A percentile compares a stretch with the other conserved stretches of the same genome.
Evolutionary conservation across 805 yeast species (phyloP).

Genomic region (Hemisphaericaspora nanyangensis): DNA sequence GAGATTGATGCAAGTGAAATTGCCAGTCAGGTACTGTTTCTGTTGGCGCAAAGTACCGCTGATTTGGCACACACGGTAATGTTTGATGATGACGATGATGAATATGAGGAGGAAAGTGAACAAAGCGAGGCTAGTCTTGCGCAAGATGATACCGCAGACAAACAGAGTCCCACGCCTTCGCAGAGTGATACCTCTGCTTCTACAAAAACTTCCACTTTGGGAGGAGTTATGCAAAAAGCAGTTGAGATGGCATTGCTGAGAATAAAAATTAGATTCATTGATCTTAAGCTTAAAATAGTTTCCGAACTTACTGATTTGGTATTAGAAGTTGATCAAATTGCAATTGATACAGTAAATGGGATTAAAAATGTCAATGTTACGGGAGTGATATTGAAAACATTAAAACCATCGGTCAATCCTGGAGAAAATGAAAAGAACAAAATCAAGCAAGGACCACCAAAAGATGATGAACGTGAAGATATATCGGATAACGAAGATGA

Average conservation of each 20-base stretch:
- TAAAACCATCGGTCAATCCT: slow-evolving; percentile 37
- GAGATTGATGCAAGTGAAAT: slow-evolving; percentile 23
- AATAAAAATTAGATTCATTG: slow-evolving; percentile 46
- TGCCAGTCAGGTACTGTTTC: slow-evolving; percentile 38
- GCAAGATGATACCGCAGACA: slow-evolving; percentile 9
- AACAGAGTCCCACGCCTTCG: slow-evolving; percentile 5
- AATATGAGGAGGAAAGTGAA: slow-evolving; percentile 11
- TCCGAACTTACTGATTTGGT: slow-evolving; percentile 41
- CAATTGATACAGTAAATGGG: slow-evolving; percentile 43
- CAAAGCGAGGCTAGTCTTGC: slow-evolving; percentile 17
- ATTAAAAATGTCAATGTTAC: slow-evolving; percentile 35
- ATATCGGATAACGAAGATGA: slow-evolving; percentile 17
- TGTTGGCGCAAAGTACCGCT: slow-evolving; percentile 68
- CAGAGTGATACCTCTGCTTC: slow-evolving; percentile 9
- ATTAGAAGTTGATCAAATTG: slow-evolving; percentile 26
- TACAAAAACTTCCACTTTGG: slow-evolving; percentile 37
- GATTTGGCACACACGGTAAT: slow-evolving; percentile 64
- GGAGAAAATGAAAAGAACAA: slow-evolving; percentile 16
- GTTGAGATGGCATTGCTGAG: slow-evolving; percentile 65
- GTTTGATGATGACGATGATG: slow-evolving; percentile 24
- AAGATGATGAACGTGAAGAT: slow-evolving; percentile 6
- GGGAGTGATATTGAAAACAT: slow-evolving; percentile 38
- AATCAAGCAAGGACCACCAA: slow-evolving; percentile 1
- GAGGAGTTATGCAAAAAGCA: slow-evolving; percentile 58
- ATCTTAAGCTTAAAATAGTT: slow-evolving; percentile 46